Conservation (phyloP, 352 stramenopile genomes). For the Phytophthora pistaciae region DNA sequence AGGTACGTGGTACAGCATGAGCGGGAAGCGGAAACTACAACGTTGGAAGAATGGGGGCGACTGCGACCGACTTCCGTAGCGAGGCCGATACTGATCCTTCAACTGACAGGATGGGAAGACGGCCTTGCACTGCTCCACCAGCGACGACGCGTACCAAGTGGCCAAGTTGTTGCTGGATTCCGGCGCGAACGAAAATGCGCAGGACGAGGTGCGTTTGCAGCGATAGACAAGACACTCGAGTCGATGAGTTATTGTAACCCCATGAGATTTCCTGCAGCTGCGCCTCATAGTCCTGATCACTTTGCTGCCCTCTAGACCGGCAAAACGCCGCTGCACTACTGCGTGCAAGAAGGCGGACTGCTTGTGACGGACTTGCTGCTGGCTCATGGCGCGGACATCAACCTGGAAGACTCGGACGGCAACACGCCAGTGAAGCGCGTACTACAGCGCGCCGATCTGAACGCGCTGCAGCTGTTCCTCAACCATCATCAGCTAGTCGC, state of each 20-base stretch:
- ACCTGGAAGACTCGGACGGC: slow-evolving; percentile 24
- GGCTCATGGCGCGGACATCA: slow-evolving; percentile 21
- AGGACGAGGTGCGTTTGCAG: slow-evolving; percentile 26
- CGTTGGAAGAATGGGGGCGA: background rate
- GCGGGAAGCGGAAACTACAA: too few relatives aligned
- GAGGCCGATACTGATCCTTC: background rate
- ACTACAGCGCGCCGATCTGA: slow-evolving; percentile 19
- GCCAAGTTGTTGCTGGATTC: slow-evolving; percentile 28
- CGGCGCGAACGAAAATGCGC: slow-evolving; percentile 13
- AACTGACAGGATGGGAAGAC: slow-evolving; percentile 25
- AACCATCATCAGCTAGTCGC: slow-evolving; percentile 37
- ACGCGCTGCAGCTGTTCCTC: slow-evolving; percentile 36
- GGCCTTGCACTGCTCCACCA: slow-evolving; percentile 27
- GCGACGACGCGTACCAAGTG: slow-evolving; percentile 30
- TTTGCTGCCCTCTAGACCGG: slow-evolving; percentile 13
- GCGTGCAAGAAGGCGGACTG: slow-evolving; percentile 32
- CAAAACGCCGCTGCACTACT: slow-evolving; percentile 35
- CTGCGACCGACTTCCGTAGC: background rate
- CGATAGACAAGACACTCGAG: slow-evolving; percentile 4
- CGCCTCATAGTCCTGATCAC: background rate
- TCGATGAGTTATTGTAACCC: background rate
- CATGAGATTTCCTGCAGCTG: background rate
- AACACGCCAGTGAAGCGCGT: slow-evolving; percentile 11
- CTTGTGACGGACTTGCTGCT: slow-evolving; percentile 37
- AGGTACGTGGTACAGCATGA: slow-evolving; percentile 2